Base-by-base conservation (phyloP, 306 rosid species). In the Potentilla sterilis region DNA sequence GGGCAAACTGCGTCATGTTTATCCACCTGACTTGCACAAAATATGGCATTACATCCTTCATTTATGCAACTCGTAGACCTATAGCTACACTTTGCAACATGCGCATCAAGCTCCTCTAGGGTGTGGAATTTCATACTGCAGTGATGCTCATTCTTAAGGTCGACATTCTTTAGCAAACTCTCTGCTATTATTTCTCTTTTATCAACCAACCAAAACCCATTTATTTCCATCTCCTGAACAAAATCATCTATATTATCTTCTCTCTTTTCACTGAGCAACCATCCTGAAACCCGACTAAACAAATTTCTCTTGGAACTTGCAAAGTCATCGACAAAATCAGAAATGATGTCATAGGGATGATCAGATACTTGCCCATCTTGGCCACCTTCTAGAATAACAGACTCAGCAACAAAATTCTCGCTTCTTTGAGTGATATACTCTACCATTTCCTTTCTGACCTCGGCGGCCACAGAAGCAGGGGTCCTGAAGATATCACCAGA, bases 201-300 rank as follows among this genome's bases (percentile, higher is more conserved):
- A 49, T 91, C 97, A 12, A 81, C 77, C 54, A 88, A 61, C 97
- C 98, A 93, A 82, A 93, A 91, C 44, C 89, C 88, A 83, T 86
- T 86, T 18, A 82, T 73, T 34, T 87, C 96, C 81, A 93, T 85
- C 76, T 93, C 97, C 55, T 93, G 98, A 66, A 88, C 81, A 15
- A 91, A 85, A 83, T 93, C 98, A 59, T 91, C 98, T 24, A 93
- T 93, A 0, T 86, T 91, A 66, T 93, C 98, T 83, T 93, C 98
- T 79, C 97, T 84, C 79, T 79, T 91, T 21, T 93, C 98, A 43
- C 92, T 91, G 3, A 93, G 77, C 41, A 89, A 49, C 97, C 96
- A 89, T 49, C 91, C 97, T 0, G 97, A 91, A 67, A 93, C 93
- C 55, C 88, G 80, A 57, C 91, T 82, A 21, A 93, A 87, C 47